Percentiles rank a stretch among this genome's conserved stretches.
Evolutionary conservation across 148 eudicot species (phyloP).

Genomic region (Salicornia ramosissima): DNA sequence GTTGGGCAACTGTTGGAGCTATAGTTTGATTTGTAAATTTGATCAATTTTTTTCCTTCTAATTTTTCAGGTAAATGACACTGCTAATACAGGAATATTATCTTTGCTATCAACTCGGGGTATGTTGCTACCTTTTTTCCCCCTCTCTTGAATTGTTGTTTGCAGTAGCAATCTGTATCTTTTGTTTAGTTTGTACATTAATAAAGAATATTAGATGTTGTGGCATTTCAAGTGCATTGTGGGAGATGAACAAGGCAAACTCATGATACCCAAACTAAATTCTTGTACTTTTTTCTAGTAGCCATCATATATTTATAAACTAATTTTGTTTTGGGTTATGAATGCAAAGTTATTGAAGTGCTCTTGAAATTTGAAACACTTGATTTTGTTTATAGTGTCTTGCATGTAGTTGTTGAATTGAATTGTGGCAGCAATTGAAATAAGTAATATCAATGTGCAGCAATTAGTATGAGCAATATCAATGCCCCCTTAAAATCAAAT

Average conservation of each 20-base stretch:
- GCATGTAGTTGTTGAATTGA: background rate
- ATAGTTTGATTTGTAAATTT: background rate
- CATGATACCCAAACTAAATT: background rate
- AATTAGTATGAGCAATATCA: background rate
- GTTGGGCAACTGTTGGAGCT: background rate
- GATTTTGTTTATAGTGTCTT: background rate
- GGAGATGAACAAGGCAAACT: background rate
- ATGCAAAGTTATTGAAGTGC: background rate
- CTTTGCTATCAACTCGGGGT: constrained; percentile 60
- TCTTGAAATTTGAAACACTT: background rate
- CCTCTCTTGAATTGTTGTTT: background rate
- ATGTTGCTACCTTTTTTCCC: no score
- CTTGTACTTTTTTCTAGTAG: background rate
- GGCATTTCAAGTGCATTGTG: background rate
- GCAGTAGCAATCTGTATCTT: no score
- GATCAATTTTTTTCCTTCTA: constrained; percentile 3
- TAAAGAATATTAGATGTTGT: background rate
- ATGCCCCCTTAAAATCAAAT: background rate
- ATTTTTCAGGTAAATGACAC: constrained; percentile 43
- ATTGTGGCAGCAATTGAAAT: background rate
- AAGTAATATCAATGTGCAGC: background rate
- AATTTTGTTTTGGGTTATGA: background rate
- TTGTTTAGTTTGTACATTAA: background rate
- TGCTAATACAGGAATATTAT: constrained; percentile 41
- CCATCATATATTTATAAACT: background rate